Evolutionary conservation across 1,139 yeast species (phyloP).

Genomic region (Kluyveromyces sp.): DNA sequence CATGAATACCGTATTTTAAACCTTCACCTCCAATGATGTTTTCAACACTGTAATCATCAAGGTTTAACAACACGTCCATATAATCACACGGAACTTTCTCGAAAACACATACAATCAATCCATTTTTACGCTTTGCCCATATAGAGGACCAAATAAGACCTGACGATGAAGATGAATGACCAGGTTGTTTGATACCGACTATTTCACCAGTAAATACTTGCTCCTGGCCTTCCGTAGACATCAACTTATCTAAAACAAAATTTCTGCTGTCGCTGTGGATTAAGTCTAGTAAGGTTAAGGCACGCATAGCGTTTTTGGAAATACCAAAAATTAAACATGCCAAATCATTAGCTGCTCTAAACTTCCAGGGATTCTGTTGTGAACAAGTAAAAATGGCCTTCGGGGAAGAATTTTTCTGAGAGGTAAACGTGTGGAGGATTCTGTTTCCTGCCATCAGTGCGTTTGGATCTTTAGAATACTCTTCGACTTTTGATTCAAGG

Average conservation of each 20-base stretch:
- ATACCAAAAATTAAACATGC: slow-evolving; percentile 86
- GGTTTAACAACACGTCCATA: slow-evolving; percentile 46
- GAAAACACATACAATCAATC: slow-evolving; percentile 71
- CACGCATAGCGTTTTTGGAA: slow-evolving; percentile 53
- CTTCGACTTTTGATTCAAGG: slow-evolving; percentile 36
- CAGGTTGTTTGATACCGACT: slow-evolving; percentile 41
- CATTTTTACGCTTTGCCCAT: slow-evolving; percentile 78
- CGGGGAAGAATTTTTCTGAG: slow-evolving; percentile 61
- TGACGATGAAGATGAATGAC: slow-evolving; percentile 30
- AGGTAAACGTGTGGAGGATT: slow-evolving; percentile 49
- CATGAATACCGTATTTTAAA: slow-evolving; percentile 9
- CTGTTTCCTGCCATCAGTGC: slow-evolving; percentile 12
- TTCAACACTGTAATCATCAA: slow-evolving; percentile 20
- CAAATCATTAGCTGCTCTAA: slow-evolving; percentile 80
- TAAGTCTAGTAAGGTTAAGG: slow-evolving; percentile 63
- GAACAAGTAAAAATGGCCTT: slow-evolving; percentile 82
- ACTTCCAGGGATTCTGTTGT: slow-evolving; percentile 66
- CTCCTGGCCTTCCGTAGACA: slow-evolving; percentile 33
- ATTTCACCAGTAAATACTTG: slow-evolving; percentile 51
- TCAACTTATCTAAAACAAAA: slow-evolving; percentile 52
- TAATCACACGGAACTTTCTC: slow-evolving; percentile 85
- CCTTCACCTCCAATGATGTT: slow-evolving; percentile 20
- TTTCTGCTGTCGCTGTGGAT: slow-evolving; percentile 67
- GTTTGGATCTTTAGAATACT: slow-evolving; percentile 31
- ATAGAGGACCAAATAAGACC: slow-evolving; percentile 65